Evolutionary conservation across 176 grass and related monocot genomes (phyloP).

Genomic region (Poa annua): DNA sequence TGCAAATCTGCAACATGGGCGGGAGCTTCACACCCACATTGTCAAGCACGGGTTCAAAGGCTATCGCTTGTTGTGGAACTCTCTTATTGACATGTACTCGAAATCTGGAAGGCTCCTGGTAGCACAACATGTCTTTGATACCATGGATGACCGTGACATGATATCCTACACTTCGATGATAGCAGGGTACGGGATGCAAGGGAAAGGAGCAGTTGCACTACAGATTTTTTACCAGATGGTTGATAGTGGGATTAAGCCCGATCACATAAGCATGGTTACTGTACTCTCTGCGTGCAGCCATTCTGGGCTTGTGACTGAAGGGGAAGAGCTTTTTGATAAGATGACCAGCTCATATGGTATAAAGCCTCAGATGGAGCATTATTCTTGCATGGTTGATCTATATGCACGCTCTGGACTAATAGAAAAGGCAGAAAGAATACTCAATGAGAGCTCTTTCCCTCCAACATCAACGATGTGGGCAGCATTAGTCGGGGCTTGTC

Average conservation of each 20-base stretch:
- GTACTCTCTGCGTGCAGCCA: constrained; percentile 72
- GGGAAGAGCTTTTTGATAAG: constrained; percentile 59
- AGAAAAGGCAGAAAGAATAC: constrained; percentile 62
- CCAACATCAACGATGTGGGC: constrained; percentile 64
- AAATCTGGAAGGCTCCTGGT: constrained; percentile 56
- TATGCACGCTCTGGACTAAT: constrained; percentile 61
- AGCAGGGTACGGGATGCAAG: constrained; percentile 67
- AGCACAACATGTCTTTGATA: constrained; percentile 62
- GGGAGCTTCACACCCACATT: constrained; percentile 67
- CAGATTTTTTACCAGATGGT: constrained; percentile 59
- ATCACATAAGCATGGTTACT: constrained; percentile 67
- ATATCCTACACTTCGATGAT: constrained; percentile 74
- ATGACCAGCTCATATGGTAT: constrained; percentile 58
- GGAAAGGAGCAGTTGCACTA: constrained; percentile 54
- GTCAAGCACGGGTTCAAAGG: constrained; percentile 61
- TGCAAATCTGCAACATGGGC: constrained; percentile 64
- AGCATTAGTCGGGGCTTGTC: constrained; percentile 65
- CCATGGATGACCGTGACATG: constrained; percentile 58
- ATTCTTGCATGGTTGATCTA: constrained; percentile 68
- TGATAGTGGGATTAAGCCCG: constrained; percentile 53
- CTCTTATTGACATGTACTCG: constrained; percentile 70
- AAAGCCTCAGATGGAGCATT: constrained; percentile 61
- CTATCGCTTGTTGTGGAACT: constrained; percentile 67
- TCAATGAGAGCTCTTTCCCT: constrained; percentile 44
- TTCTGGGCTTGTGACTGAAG: constrained; percentile 66